Conservation (phyloP, 2,329 filamentous ascomycete genomes). For the Colletotrichum tofieldiae region DNA sequence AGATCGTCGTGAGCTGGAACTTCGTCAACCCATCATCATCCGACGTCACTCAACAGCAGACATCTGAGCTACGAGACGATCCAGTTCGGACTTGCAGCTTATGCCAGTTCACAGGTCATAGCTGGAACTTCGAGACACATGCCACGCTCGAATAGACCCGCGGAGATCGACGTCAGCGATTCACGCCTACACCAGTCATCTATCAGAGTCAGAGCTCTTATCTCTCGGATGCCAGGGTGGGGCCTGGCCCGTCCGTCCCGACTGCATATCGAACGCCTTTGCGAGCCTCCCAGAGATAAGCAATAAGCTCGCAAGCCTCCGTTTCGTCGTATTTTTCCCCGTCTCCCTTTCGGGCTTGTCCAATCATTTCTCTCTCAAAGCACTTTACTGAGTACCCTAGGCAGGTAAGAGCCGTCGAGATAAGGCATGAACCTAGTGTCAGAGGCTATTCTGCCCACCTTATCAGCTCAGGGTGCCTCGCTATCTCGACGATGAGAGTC, state of each 20-base stretch:
- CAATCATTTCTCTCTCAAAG: constrained; percentile 26
- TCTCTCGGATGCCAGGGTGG: constrained; percentile 43
- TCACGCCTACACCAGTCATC: constrained; percentile 34
- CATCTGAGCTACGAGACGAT: not conserved
- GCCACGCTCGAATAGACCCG: constrained; percentile 17
- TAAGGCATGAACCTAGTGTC: constrained; percentile 38
- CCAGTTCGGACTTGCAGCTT: not conserved
- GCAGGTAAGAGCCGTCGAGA: constrained; percentile 33
- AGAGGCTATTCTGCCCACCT: constrained; percentile 11
- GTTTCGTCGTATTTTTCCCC: constrained; percentile 32
- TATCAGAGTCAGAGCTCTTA: constrained; percentile 35
- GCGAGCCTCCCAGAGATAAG: constrained; percentile 39
- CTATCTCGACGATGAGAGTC: not conserved
- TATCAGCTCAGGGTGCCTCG: constrained; percentile 8
- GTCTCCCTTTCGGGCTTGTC: constrained; percentile 3
- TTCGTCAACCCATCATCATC: not conserved
- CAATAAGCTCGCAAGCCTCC: constrained; percentile 38
- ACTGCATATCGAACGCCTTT: constrained; percentile 38
- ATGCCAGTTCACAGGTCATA: not conserved
- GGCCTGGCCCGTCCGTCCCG: constrained; percentile 36
- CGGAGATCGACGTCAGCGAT: constrained; percentile 37
- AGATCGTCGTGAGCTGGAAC: constrained; percentile 7
- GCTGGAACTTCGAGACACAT: constrained; percentile 11
- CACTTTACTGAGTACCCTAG: constrained; percentile 33
- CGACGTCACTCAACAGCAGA: not conserved